Percentiles rank a stretch among this genome's conserved stretches.
These are phyloP conservation scores for Talaromyces sp. DNA, from an alignment of 2,329 filamentous ascomycete genomes.

Conservation along the genomic window DNA sequence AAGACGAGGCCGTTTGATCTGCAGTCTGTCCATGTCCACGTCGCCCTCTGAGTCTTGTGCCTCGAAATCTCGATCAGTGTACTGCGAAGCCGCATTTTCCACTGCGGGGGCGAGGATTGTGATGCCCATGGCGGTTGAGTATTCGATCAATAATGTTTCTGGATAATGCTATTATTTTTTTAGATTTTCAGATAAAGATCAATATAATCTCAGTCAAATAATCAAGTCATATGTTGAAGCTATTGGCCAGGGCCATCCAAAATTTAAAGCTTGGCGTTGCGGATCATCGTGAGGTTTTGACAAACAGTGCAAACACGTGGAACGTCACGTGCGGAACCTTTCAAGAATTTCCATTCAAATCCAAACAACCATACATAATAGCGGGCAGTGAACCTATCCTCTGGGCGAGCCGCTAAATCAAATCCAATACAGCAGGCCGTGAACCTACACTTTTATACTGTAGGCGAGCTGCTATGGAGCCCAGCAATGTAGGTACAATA, in stretches of 20 bases:
- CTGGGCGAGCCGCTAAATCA: no score
- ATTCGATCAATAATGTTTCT: not conserved
- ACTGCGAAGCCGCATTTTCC: slow-evolving; percentile 32
- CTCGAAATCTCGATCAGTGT: slow-evolving; percentile 48
- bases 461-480: not conserved
- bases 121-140: slow-evolving; percentile 52
- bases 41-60: slow-evolving; percentile 49
- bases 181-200: not conserved
- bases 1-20: slow-evolving; percentile 32
- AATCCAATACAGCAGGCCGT: no score
- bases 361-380: not conserved
- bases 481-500: not conserved
- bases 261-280: slow-evolving; percentile 10
- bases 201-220: not conserved
- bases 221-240: not conserved
- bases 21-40: slow-evolving; percentile 33
- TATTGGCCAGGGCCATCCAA: not conserved
- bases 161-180: not conserved
- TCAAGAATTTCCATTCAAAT: no score
- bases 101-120: slow-evolving; percentile 57
- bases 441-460: no score
- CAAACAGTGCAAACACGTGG: not conserved
- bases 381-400: not conserved
- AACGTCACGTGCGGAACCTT: not conserved
- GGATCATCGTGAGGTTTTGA: not conserved